Evolutionary conservation across 2,329 filamentous ascomycete genomes (phyloP), one percentile per base, ranked within the genome.

Genomic region (Monosporascus sp.): DNA sequence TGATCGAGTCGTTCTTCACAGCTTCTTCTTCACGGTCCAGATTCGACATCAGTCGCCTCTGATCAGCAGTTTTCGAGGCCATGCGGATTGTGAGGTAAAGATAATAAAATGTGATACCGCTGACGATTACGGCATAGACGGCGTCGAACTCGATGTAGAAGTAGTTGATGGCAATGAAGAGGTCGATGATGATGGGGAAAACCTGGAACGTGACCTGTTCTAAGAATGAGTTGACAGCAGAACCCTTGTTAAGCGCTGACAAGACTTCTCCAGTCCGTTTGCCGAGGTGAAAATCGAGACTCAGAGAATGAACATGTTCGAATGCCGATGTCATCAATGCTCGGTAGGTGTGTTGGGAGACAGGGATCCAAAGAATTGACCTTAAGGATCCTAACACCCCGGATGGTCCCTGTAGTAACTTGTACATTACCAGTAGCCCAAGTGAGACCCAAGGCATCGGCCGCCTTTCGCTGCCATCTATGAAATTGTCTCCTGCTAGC

Each of bases 1-100:
- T 91, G 76, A 99, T 94, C 0, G 94, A 97, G 70, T 99, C 94
- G 67, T 97, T 97, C 73, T 97, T 97, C 62, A 97, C 91, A 7
- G 94, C 94, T 71, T 97, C 93, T 72, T 97, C 91, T 72, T 97
- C 91, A 58, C 94, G 83, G 61, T 94, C 91, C 15, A 91, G 90
- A 67, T 97, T 97, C 49, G 93, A 93, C 88, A 97, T 97, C 65
- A 93, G 84, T 56, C 94, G 83, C 63, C 94, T 85, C 64, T 96
- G 90, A 64, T 96, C 90, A 7, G 92, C 90, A 62, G 94, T 83
- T 76, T 91, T 96, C 57, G 93, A 88, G 17, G 94, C 93, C 87
- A 99, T 91, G 59, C 92, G 89, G 62, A 99, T 90, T 7, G 94
- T 99, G 66, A 97, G 83, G 72, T 96, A 96, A 51, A 97, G 86